Evolutionary conservation across 1,284 basidiomycete species (phyloP), one percentile per base, ranked within the genome.

Genomic region (Ceratobasidium sp.): DNA sequence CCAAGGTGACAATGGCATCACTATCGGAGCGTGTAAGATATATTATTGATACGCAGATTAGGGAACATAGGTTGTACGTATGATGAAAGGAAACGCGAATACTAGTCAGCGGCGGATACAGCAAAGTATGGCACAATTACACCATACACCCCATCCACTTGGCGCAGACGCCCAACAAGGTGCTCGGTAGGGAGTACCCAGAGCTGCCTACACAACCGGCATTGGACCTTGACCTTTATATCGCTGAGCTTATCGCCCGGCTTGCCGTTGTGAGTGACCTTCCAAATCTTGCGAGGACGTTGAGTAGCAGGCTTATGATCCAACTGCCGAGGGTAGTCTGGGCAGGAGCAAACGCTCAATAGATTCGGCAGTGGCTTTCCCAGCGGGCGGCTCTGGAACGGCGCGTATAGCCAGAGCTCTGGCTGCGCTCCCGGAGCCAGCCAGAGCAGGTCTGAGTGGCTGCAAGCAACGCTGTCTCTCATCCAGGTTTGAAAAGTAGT

Each of bases 361-460:
- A 59, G 27, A 18, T 33, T 33, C 23, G 55, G 55, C 7, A 59
- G 23, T 10, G 55, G 41, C 12, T 35, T 60, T 6, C 70, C 70
- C 12, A 74, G 33, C 12, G 70, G 70, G 2, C 70, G 70, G 33
- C 70, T 74, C 18, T 64, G 57, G 38, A 74, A 60, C 27, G 70
- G 70, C 3, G 70, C 70, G 27, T 62, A 74, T 23, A 74, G 27
- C 70, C 70, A 74, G 6, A 74, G 33, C 30, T 60, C 41, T 3
- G 70, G 44, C 10, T 20, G 16, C 3, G 33, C 27, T 4, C 3
- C 16, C 7, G 20, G 57, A 23, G 70, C 59, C 2, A 74, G 27
- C 7, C 35, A 60, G 7, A 74, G 41, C 16, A 74, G 5, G 50
- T 74, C 44, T 2, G 57, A 20, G 44, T 74, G 70, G 30, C 30